Percentiles rank a stretch among this genome's conserved stretches.
These are phyloP conservation scores for Teunomyces cretensis DNA, from an alignment of 805 yeast species.

Conservation along the genomic window DNA sequence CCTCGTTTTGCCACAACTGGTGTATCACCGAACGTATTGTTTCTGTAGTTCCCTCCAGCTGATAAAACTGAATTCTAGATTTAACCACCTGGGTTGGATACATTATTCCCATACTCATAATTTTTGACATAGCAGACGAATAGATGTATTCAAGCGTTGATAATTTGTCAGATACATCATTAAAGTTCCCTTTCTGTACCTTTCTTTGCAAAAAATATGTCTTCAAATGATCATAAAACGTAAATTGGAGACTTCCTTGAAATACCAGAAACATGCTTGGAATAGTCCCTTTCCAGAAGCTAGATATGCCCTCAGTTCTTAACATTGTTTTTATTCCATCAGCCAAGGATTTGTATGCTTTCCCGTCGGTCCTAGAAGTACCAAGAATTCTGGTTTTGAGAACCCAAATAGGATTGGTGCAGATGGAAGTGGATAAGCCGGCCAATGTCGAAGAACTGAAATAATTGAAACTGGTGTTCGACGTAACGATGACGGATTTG, in stretches of 20 bases:
- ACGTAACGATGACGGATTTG: slow-evolving; percentile 31
- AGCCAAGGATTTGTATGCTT: slow-evolving; percentile 56
- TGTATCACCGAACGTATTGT: slow-evolving; percentile 30
- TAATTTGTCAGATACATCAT: slow-evolving; percentile 21
- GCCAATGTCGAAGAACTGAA: slow-evolving; percentile 48
- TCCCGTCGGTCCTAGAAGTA: slow-evolving; percentile 40
- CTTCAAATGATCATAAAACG: slow-evolving; percentile 80
- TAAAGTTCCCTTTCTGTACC: neutral
- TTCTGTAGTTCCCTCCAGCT: slow-evolving; percentile 9
- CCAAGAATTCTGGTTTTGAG: slow-evolving; percentile 85
- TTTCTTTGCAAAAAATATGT: slow-evolving; percentile 15
- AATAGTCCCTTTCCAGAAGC: slow-evolving; percentile 71
- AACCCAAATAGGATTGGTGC: slow-evolving; percentile 96
- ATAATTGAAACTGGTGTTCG: slow-evolving; percentile 25
- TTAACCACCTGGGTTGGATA: slow-evolving; percentile 86
- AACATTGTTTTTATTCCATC: slow-evolving; percentile 55
- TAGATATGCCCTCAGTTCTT: slow-evolving; percentile 54
- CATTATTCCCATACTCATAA: slow-evolving; percentile 61
- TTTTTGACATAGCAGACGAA: slow-evolving; percentile 68
- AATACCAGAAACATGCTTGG: slow-evolving; percentile 81
- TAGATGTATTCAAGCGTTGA: slow-evolving; percentile 58
- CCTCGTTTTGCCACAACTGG: slow-evolving; percentile 49
- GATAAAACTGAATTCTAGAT: slow-evolving; percentile 62
- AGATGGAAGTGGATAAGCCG: slow-evolving; percentile 69
- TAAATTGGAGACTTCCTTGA: slow-evolving; percentile 87